A percentile compares a stretch with the other conserved stretches of the same genome.
Evolutionary conservation across 768 basidiomycete genomes (phyloP).

Genomic region (Trametes cinnabarina): DNA sequence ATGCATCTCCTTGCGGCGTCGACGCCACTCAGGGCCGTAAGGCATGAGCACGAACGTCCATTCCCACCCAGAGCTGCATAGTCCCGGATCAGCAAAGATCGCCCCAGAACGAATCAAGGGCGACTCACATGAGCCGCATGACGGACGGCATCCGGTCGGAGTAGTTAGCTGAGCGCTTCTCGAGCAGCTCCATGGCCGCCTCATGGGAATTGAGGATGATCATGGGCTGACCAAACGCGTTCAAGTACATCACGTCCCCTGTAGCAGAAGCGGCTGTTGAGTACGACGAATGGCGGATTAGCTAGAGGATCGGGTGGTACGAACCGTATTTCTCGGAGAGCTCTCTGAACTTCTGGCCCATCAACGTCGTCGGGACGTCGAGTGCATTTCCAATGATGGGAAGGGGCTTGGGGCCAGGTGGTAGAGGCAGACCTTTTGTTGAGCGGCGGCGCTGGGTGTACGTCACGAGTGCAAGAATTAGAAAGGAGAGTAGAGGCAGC

Average conservation of each 20-base stretch:
- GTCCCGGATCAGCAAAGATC: background rate
- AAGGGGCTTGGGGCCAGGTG: constrained; percentile 27
- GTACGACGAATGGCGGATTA: no score
- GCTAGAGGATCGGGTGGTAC: background rate
- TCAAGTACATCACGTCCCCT: constrained; percentile 24
- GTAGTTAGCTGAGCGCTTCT: constrained; percentile 26
- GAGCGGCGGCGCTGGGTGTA: background rate
- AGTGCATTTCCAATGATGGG: constrained; percentile 28
- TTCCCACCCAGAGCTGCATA: constrained; percentile 12
- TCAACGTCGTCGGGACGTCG: constrained; percentile 18
- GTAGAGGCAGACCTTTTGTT: constrained; percentile 8
- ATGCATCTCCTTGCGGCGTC: constrained; percentile 13
- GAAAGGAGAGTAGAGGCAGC: constrained; percentile 4
- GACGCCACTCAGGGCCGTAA: constrained; percentile 11
- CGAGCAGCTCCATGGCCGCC: constrained; percentile 26
- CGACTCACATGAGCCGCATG: constrained; percentile 17
- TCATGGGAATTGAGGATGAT: constrained; percentile 23
- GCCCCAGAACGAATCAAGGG: background rate
- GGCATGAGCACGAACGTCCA: constrained; percentile 18
- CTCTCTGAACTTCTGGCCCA: constrained; percentile 13
- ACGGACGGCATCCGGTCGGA: constrained; percentile 23
- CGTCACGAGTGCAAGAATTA: background rate
- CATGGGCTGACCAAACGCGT: constrained; percentile 20
- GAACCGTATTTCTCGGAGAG: constrained; percentile 20
- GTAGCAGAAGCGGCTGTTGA: no score